These are phyloP conservation scores for Boletellus sp. DNA, from an alignment of 768 basidiomycete genomes.

Conservation along the genomic window DNA sequence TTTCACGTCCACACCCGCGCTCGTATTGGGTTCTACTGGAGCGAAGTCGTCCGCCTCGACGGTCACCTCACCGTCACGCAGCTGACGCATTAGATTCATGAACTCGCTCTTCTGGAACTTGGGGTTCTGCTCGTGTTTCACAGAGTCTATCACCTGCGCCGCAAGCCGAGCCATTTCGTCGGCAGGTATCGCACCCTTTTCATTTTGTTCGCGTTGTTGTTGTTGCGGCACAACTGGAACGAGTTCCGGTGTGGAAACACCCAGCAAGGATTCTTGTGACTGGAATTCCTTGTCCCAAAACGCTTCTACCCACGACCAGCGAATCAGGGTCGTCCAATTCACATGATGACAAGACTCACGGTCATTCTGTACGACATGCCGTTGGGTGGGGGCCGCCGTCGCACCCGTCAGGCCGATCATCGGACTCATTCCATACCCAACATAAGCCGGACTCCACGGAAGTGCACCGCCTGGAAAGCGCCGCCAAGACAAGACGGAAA, in stretches of 20 bases:
- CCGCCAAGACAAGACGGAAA: neutral
- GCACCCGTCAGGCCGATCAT: slow-evolving; percentile 33
- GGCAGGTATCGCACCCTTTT: slow-evolving; percentile 25
- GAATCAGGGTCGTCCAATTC: neutral
- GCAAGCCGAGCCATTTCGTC: slow-evolving; percentile 83
- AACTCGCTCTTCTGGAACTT: slow-evolving; percentile 87
- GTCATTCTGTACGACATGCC: slow-evolving; percentile 34
- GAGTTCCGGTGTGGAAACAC: slow-evolving; percentile 13
- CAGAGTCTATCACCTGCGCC: slow-evolving; percentile 69
- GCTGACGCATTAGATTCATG: slow-evolving; percentile 78
- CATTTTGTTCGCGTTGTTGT: slow-evolving; percentile 14
- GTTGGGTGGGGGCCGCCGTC: slow-evolving; percentile 19
- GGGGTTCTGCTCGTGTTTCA: slow-evolving; percentile 69
- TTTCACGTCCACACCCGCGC: slow-evolving; percentile 44
- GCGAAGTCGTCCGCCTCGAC: slow-evolving; percentile 82
- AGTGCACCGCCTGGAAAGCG: slow-evolving; percentile 31
- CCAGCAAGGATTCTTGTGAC: slow-evolving; percentile 47
- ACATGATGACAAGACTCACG: slow-evolving; percentile 34
- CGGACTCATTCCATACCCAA: slow-evolving; percentile 37
- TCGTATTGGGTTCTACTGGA: slow-evolving; percentile 35
- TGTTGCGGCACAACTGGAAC: slow-evolving; percentile 10
- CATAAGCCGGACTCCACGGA: slow-evolving; percentile 39
- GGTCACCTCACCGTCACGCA: slow-evolving; percentile 73
- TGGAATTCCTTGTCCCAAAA: slow-evolving; percentile 66
- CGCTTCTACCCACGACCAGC: slow-evolving; percentile 10